Evolutionary conservation across 352 stramenopile genomes (phyloP).

Genomic region (Peronosclerospora sorghi): DNA sequence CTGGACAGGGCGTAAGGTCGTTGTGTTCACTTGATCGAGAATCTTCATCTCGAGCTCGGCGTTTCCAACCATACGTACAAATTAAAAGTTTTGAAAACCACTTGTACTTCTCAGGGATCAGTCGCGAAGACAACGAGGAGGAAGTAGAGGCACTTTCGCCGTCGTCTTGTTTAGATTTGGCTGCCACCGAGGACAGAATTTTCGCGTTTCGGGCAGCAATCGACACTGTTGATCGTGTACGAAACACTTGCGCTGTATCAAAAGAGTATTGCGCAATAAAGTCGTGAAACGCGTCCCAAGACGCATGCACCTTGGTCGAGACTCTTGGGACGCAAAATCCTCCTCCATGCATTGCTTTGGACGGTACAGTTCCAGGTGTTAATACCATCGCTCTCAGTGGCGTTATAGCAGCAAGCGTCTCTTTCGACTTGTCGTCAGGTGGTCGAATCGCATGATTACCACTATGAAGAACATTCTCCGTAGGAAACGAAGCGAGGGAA

Average conservation of each 20-base stretch:
- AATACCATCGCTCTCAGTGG: conserved; percentile 17
- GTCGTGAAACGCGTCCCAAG: conserved; percentile 52
- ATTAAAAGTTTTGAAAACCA: conserved; percentile 77
- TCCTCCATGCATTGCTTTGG: conserved; percentile 16
- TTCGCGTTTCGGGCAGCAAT: conserved; percentile 50
- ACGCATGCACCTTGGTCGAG: conserved; percentile 32
- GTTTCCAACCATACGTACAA: conserved; percentile 66
- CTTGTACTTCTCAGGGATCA: conserved; percentile 44
- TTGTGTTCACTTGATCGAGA: conserved; percentile 4
- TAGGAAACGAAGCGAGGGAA: not conserved
- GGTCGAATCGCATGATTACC: conserved; percentile 11
- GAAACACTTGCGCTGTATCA: conserved; percentile 54
- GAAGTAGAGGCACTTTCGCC: conserved; percentile 24
- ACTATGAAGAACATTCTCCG: not conserved
- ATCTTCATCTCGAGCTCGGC: conserved; percentile 38
- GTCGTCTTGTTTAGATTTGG: conserved; percentile 10
- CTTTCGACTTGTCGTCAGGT: not conserved
- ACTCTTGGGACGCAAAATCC: conserved; percentile 25
- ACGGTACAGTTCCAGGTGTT: conserved; percentile 22
- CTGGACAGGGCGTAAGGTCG: conserved; percentile 30
- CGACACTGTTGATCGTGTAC: conserved; percentile 62
- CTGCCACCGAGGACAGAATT: conserved; percentile 10
- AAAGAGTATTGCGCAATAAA: conserved; percentile 44
- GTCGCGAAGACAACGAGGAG: conserved; percentile 12
- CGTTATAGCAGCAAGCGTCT: conserved; percentile 4